Conservation (phyloP, 176 grass and related monocot species). For the Oryza meridionalis region DNA sequence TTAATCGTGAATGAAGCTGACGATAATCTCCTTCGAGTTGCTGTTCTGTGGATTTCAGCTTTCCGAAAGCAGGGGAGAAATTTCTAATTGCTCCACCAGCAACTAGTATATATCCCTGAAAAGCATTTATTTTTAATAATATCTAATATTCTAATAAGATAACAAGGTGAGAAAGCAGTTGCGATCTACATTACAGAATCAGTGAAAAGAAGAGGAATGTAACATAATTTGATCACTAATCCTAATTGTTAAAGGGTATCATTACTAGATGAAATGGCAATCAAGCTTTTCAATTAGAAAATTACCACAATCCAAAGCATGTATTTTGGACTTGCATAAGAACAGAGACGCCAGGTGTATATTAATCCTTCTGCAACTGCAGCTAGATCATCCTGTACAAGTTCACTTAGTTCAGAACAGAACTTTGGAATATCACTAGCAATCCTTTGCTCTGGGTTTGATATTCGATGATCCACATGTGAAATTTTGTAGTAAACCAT, state of each 20-base stretch:
- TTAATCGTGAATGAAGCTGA: slow-evolving; percentile 92
- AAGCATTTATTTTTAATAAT: slow-evolving; percentile 41
- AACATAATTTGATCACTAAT: neutral
- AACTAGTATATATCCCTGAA: slow-evolving; percentile 94
- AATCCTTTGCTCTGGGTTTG: slow-evolving; percentile 93
- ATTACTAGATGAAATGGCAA: slow-evolving; percentile 26
- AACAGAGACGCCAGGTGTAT: slow-evolving; percentile 98
- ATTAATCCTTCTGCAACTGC: slow-evolving; percentile 92
- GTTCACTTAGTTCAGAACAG: slow-evolving; percentile 94
- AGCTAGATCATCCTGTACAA: slow-evolving; percentile 93
- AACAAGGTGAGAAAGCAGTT: neutral
- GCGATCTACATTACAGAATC: slow-evolving; percentile 5
- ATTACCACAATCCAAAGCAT: slow-evolving; percentile 96
- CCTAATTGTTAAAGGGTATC: neutral
- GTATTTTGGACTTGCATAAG: slow-evolving; percentile 99
- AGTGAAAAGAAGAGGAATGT: neutral
- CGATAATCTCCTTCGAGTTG: slow-evolving; percentile 98
- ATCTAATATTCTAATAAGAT: neutral
- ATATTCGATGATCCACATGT: slow-evolving; percentile 85
- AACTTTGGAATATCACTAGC: slow-evolving; percentile 98
- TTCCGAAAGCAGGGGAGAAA: slow-evolving; percentile 95
- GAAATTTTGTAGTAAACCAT: slow-evolving; percentile 99
- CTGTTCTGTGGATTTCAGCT: slow-evolving; percentile 92
- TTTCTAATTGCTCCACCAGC: slow-evolving; percentile 84
- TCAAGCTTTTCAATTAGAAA: slow-evolving; percentile 10